Conservation (phyloP, 345 rosid genomes). For the Moricandia arvensis region DNA sequence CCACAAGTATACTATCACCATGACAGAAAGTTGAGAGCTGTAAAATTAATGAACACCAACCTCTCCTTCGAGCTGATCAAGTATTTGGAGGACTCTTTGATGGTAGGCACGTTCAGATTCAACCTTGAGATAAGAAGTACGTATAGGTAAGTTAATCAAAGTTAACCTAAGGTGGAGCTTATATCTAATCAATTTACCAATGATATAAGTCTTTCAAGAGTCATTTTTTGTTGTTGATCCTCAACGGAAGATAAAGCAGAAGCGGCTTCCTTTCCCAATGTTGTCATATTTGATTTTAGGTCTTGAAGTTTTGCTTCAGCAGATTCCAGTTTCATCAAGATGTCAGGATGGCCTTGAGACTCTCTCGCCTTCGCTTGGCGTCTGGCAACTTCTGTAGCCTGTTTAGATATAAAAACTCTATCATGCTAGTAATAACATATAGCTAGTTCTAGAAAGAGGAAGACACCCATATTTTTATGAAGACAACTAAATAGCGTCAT, state of each 20-base stretch:
- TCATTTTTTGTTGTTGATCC: slow-evolving; percentile 93
- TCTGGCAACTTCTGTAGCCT: slow-evolving; percentile 92
- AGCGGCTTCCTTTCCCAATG: slow-evolving; percentile 86
- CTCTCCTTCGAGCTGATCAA: slow-evolving; percentile 88
- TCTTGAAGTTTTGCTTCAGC: slow-evolving; percentile 90
- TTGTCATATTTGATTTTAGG: slow-evolving; percentile 74
- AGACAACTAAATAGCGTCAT: neutral
- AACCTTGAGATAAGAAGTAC: slow-evolving; percentile 49
- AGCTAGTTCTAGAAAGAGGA: neutral
- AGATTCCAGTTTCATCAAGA: slow-evolving; percentile 75
- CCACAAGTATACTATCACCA: slow-evolving; percentile 2
- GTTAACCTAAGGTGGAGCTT: neutral
- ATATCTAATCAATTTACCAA: slow-evolving; percentile 53
- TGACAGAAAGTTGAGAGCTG: neutral
- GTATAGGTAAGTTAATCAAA: slow-evolving; percentile 11
- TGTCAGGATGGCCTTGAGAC: slow-evolving; percentile 69
- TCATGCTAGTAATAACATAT: neutral
- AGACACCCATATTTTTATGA: neutral
- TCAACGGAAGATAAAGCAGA: slow-evolving; percentile 95
- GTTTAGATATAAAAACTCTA: slow-evolving; percentile 38
- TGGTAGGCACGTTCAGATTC: slow-evolving; percentile 87
- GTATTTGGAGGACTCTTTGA: slow-evolving; percentile 83
- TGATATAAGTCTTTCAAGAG: slow-evolving; percentile 86
- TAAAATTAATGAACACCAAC: slow-evolving; percentile 39
- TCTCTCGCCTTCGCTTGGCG: slow-evolving; percentile 91